Evolutionary conservation across 768 basidiomycete species (phyloP).

Genomic region (Tulasnella sp.): DNA sequence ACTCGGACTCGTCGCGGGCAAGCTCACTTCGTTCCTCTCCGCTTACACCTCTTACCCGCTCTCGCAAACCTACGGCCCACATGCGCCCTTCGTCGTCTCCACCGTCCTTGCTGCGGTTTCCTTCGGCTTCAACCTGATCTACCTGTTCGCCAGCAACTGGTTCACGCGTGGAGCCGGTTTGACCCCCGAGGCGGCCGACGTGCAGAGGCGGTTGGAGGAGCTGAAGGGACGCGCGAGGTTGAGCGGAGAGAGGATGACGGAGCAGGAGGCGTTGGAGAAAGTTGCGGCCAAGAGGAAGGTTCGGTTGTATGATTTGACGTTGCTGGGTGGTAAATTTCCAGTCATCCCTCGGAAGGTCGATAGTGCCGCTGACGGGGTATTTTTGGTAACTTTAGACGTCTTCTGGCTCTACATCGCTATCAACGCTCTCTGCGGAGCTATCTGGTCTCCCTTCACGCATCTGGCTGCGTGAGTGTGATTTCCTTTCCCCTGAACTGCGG

Average conservation of each 20-base stretch:
- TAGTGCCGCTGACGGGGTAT: neutral
- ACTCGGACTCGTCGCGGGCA: conserved; percentile 78
- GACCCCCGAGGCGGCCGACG: conserved; percentile 61
- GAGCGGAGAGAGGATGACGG: conserved; percentile 41
- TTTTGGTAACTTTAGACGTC: conserved; percentile 38
- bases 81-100: conserved; percentile 71
- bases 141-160: conserved; percentile 61
- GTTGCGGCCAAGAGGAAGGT: conserved; percentile 65
- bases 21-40: conserved; percentile 69
- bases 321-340: conserved; percentile 76
- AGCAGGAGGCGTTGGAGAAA: conserved; percentile 58
- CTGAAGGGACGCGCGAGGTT: conserved; percentile 29
- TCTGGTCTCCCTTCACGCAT: conserved; percentile 76
- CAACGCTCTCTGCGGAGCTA: conserved; percentile 70
- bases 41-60: conserved; percentile 73
- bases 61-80: conserved; percentile 59
- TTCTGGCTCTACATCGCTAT: conserved; percentile 54
- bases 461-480: conserved; percentile 65
- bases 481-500: neutral
- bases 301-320: conserved; percentile 54
- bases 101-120: conserved; percentile 61
- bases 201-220: conserved; percentile 40
- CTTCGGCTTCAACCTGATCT: conserved; percentile 63
- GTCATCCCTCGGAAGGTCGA: too few species aligned
- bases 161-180: conserved; percentile 57